Conservation (phyloP, 305 asterid genomes). For the Solanum hybrid region DNA sequence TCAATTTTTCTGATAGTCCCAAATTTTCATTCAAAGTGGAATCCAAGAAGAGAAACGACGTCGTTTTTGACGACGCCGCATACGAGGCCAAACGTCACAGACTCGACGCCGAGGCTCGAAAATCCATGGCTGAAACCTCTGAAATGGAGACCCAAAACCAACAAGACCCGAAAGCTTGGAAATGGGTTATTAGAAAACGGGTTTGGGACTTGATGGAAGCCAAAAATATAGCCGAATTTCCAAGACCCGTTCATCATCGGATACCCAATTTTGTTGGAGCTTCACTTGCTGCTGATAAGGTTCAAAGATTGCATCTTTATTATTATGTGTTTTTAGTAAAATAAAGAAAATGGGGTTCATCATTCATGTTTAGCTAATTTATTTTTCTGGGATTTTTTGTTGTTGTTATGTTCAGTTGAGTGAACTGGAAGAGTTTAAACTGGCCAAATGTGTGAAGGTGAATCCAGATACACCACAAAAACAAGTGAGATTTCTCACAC, state of each 20-base stretch:
- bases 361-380: not conserved
- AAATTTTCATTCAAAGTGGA: constrained; percentile 12
- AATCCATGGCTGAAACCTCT: constrained; percentile 64
- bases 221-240: constrained; percentile 72
- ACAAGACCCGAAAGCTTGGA: constrained; percentile 86
- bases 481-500: constrained; percentile 90
- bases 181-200: constrained; percentile 78
- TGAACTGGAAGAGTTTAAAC: constrained; percentile 62
- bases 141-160: constrained; percentile 27
- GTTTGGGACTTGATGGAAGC: constrained; percentile 91
- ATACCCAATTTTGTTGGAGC: constrained; percentile 86
- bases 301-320: constrained; percentile 12
- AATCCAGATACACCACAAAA: constrained; percentile 96
- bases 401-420: constrained; percentile 42
- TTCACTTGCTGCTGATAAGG: constrained; percentile 55
- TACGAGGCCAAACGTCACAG: constrained; percentile 78
- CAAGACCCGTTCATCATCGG: constrained; percentile 92
- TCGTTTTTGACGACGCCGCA: constrained; percentile 46
- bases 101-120: constrained; percentile 69
- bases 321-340: not conserved
- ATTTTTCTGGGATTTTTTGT: not conserved
- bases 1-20: not conserved
- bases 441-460: constrained; percentile 79
- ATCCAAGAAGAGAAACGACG: constrained; percentile 6
- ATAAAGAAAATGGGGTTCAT: not conserved